Conservation (phyloP, 2,329 filamentous ascomycete genomes). For the Coniochaeta prunicola region DNA sequence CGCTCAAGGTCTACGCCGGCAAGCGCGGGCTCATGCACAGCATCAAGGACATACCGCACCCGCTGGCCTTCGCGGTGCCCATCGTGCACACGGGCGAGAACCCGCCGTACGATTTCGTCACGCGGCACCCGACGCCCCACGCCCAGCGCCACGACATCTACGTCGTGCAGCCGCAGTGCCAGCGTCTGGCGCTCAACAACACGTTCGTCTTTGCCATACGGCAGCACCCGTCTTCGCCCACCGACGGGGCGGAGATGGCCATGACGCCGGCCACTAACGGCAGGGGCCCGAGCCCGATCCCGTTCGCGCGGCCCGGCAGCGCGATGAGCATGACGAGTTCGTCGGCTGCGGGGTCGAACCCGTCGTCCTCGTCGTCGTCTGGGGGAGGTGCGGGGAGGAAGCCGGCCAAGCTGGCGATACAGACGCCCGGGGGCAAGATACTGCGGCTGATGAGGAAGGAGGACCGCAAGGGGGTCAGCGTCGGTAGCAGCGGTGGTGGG, state of each 20-base stretch:
- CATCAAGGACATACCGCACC: conserved; percentile 91
- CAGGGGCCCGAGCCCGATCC: conserved; percentile 46
- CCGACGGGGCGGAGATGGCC: conserved; percentile 24
- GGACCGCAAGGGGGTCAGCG: conserved; percentile 50
- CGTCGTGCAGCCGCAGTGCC: conserved; percentile 91
- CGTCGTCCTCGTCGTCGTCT: conserved; percentile 46
- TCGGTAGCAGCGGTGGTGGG: conserved; percentile 31
- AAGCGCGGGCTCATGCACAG: conserved; percentile 95
- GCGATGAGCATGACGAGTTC: conserved; percentile 59
- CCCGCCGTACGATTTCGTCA: conserved; percentile 87
- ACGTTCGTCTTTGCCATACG: conserved; percentile 96
- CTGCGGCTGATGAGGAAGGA: conserved; percentile 78
- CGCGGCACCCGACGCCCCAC: conserved; percentile 90
- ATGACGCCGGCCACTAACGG: conserved; percentile 32
- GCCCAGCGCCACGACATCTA: conserved; percentile 97
- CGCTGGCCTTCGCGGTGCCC: conserved; percentile 82
- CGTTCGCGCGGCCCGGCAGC: conserved; percentile 53
- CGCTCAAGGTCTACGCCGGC: conserved; percentile 87
- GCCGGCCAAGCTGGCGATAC: conserved; percentile 91
- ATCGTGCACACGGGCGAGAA: conserved; percentile 88
- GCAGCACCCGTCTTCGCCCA: conserved; percentile 72
- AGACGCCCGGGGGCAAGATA: conserved; percentile 91
- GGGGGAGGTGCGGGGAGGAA: conserved; percentile 55
- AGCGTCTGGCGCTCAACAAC: conserved; percentile 83
- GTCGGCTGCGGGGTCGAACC: conserved; percentile 49